A percentile compares a stretch with the other conserved stretches of the same genome.
phyloP scores from a whole-genome alignment of 2,329 filamentous ascomycete genomes.

The Colletotrichum brevisporum region DNA sequence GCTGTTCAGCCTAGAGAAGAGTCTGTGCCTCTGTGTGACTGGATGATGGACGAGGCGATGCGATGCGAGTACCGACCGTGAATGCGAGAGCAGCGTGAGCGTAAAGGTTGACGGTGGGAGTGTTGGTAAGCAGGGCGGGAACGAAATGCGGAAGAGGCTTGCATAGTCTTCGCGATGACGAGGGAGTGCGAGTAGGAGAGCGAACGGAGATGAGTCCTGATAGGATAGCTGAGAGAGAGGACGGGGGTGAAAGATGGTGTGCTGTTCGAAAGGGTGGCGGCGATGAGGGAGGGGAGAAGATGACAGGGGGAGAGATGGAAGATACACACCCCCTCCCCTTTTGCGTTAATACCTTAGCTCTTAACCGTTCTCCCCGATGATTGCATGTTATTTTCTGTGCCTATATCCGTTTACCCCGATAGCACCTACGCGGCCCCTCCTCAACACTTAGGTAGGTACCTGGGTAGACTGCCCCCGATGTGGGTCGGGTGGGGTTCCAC shows the following conservation, averaged over 20 bases:
- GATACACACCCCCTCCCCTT: constrained; percentile 23
- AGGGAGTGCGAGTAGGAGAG: neutral
- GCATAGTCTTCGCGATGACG: constrained; percentile 28
- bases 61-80: neutral
- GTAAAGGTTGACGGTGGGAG: neutral
- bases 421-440: neutral
- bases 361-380: constrained; percentile 20
- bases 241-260: constrained; percentile 11
- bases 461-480: neutral
- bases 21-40: neutral
- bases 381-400: neutral
- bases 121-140: constrained; percentile 14
- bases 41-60: constrained; percentile 24
- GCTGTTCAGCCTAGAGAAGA: constrained; percentile 18
- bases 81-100: constrained; percentile 1
- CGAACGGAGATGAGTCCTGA: neutral
- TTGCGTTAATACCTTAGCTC: neutral
- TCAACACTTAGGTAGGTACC: too few relatives aligned
- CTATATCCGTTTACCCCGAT: constrained; percentile 18
- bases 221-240: neutral
- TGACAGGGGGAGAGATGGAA: neutral
- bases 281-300: neutral
- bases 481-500: constrained; percentile 4
- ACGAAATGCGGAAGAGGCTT: constrained; percentile 31
- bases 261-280: constrained; percentile 16